A percentile compares a stretch with the other conserved stretches of the same genome.
Conservation (phyloP, 495 filamentous ascomycete genomes). For the Aspergillus wentii region DNA sequence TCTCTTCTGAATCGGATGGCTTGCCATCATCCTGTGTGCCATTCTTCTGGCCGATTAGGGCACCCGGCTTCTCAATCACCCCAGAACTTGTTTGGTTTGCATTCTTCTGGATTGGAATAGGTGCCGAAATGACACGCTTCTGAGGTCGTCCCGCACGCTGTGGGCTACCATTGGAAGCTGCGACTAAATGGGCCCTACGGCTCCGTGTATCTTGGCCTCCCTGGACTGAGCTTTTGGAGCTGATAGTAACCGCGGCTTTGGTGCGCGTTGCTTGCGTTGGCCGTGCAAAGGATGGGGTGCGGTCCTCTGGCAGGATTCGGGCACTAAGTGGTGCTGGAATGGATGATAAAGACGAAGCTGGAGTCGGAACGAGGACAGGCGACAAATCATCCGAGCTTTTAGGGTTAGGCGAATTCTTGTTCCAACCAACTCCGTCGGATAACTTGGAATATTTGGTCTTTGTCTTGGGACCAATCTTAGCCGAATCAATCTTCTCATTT, state of each 20-base stretch:
- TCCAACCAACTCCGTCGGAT: conserved; percentile 7
- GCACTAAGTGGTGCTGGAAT: background rate
- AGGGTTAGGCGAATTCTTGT: conserved; percentile 2
- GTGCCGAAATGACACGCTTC: background rate
- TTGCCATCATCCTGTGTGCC: background rate
- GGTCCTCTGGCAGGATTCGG: background rate
- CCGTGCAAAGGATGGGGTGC: conserved; percentile 11
- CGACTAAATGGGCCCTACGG: conserved; percentile 6
- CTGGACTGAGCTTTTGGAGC: background rate
- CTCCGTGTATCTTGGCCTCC: background rate
- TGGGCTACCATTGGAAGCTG: conserved; percentile 12
- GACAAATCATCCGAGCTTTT: conserved; percentile 3
- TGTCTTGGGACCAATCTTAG: conserved; percentile 1
- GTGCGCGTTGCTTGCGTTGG: conserved; percentile 13
- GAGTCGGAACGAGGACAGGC: background rate
- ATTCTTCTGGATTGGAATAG: background rate
- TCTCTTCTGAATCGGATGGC: background rate
- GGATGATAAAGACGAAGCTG: background rate
- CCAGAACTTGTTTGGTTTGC: background rate
- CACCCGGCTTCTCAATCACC: background rate
- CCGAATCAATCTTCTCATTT: background rate
- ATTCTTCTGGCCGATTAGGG: background rate
- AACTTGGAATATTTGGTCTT: conserved; percentile 8
- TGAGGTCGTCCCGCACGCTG: conserved; percentile 1
- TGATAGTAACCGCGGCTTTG: conserved; percentile 1